Evolutionary conservation across 768 basidiomycete species (phyloP), one percentile per base, ranked within the genome.

Genomic region (Rickenella mellea): DNA sequence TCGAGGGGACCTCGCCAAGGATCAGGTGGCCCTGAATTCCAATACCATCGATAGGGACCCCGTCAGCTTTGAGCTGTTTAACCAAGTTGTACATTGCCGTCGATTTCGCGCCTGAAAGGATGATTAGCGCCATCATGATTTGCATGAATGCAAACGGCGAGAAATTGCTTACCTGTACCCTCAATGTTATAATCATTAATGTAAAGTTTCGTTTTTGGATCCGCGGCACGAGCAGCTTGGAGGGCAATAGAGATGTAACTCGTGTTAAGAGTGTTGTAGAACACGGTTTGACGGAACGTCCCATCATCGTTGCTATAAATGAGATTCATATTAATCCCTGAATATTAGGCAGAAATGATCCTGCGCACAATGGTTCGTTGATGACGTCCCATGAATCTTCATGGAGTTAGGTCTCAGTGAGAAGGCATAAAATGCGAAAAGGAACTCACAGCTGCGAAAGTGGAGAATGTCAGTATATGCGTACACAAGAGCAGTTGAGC

Each of bases 11-110:
- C 46, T 69, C 51, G 17, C 77, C 78, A 21, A 80, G 70, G 51
- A 77, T 73, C 47, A 80, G 63, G 55, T 81, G 80, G 39, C 64
- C 59, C 59, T 80, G 72, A 41, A 79, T 63, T 43, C 80, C 80
- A 35, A 83, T 61, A 29, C 77, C 79, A 51, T 80, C 71, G 50
- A 81, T 63, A 5, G 79, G 78, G 1, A 67, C 67, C 19, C 68
- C 69, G 21, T 63, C 59, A 0, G 61, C 58, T 46, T 71, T 53
- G 38, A 80, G 69, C 15, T 62, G 55, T 42, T 67, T 61, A 17
- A 77, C 68, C 40, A 80, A 70, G 46, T 67, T 69, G 47, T 68
- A 57, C 65, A 78, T 70, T 15, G 72, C 69, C 31, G 74, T 72
- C 12, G 75, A 65, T 53, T 80, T 80, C 24, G 70, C 62, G 26